phyloP scores from a whole-genome alignment of 768 basidiomycete species.

The Lactarius sp. region DNA sequence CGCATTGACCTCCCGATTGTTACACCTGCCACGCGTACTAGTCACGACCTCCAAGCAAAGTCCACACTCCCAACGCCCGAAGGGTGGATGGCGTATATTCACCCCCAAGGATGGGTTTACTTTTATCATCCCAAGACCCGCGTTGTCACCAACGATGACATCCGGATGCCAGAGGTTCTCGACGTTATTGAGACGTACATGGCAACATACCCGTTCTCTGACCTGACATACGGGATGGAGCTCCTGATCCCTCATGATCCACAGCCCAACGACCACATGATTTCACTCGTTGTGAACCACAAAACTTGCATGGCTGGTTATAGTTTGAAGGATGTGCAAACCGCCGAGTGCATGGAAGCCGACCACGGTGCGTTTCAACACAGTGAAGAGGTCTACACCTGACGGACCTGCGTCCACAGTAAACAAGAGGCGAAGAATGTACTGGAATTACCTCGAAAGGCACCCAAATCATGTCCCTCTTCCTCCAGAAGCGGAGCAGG shows the following conservation, averaged over 20 bases:
- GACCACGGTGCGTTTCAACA: neutral
- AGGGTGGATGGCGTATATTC: conserved; percentile 32
- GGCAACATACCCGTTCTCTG: conserved; percentile 30
- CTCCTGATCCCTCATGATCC: conserved; percentile 36
- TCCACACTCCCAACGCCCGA: neutral
- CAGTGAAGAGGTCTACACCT: conserved; percentile 3
- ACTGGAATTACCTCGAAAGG: conserved; percentile 49
- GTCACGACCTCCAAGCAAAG: neutral
- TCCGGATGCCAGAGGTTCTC: conserved; percentile 38
- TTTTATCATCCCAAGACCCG: conserved; percentile 40
- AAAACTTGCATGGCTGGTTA: conserved; percentile 44
- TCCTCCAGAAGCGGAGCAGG: conserved; percentile 39
- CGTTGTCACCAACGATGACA: conserved; percentile 47
- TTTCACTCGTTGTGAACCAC: conserved; percentile 46
- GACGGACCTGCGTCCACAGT: conserved; percentile 1
- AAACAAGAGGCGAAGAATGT: conserved; percentile 36
- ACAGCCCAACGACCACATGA: conserved; percentile 27
- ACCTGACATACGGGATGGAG: conserved; percentile 42
- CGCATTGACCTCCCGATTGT: neutral
- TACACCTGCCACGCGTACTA: neutral
- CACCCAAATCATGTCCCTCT: conserved; percentile 45
- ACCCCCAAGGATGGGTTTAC: conserved; percentile 49
- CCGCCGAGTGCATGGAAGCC: neutral
- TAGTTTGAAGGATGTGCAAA: conserved; percentile 26
- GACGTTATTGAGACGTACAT: conserved; percentile 32